Conservation (phyloP, 2,329 filamentous ascomycete species). For the Fusarium sp. region DNA sequence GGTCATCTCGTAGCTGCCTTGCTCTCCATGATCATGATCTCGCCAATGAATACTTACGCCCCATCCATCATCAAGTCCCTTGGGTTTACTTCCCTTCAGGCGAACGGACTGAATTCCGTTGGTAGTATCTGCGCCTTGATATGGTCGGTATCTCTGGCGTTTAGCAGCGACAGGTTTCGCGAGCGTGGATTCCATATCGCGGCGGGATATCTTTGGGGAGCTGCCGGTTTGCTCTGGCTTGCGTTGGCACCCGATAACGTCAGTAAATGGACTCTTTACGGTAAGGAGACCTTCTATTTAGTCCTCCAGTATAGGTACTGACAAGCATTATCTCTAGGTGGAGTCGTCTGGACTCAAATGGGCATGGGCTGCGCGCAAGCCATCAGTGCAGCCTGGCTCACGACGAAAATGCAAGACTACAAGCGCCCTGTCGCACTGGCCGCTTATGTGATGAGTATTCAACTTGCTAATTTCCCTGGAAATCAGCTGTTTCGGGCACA, state of each 20-base stretch:
- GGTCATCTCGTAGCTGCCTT: conserved; percentile 41
- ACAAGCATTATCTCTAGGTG: conserved; percentile 25
- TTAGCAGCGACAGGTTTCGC: conserved; percentile 42
- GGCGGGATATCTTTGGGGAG: conserved; percentile 41
- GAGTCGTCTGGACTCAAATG: conserved; percentile 47
- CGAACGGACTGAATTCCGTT: conserved; percentile 45
- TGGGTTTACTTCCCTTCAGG: conserved; percentile 40
- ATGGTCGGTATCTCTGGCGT: conserved; percentile 40
- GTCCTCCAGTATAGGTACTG: not conserved
- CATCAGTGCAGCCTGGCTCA: conserved; percentile 46
- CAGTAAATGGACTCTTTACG: conserved; percentile 42
- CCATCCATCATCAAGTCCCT: conserved; percentile 46
- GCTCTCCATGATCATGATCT: conserved; percentile 47
- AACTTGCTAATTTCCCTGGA: conserved; percentile 45
- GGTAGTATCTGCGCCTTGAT: conserved; percentile 42
- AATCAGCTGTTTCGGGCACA: conserved; percentile 43
- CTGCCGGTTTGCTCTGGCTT: conserved; percentile 42
- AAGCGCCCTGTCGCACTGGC: conserved; percentile 44
- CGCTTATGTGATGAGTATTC: conserved; percentile 46
- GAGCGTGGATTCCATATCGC: conserved; percentile 45
- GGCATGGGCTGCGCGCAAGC: conserved; percentile 46
- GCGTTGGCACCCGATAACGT: conserved; percentile 38
- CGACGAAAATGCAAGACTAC: conserved; percentile 43
- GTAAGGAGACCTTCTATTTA: rapidly evolving
- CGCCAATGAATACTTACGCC: conserved; percentile 45